Evolutionary conservation across 371 early-diverging fungal genomes (phyloP), one percentile per base, ranked within the genome.

Genomic region (Mucor plumbeus): DNA sequence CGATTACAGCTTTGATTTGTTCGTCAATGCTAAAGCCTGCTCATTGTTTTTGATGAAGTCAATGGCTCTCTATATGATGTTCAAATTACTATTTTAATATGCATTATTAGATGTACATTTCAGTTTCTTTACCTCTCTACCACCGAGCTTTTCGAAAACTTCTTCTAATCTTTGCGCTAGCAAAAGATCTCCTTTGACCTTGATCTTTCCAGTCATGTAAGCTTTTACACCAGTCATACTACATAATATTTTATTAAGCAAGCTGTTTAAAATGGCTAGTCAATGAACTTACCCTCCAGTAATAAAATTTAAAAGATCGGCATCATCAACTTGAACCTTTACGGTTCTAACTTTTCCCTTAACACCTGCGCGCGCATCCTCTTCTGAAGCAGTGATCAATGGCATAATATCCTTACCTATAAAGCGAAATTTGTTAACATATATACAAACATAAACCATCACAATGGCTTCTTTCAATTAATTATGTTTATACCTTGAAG

Each of bases 221-320:
- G 77, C 82, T 26, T 76, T 78, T 21, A 81, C 71, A 11, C 81
- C 81, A 19, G 76, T 77, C 72, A 81, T 64, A 8, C 81, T 80
- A 19, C 33, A 34, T n/a, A 4, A 13, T 13, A 54, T 38, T 38
- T 38, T 2, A 38, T 9, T 11, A 11, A 38, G 4, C 38, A 38
- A 0, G 38, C 11, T 11, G 5, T 38, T 38, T 7, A 10, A 19
- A 54, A 4, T 31, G 26, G 26, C 26, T 26, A 34, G 14, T 4
- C 44, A 14, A 6, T 10, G 34, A 33, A 33, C 34, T 60, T 75
- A 82, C 82, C 79, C 82, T 66, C 82, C 80, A 33, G 80, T 80
- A 35, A 82, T 74, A 61, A 79, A 79, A 47, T 80, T 79, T 17
- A 82, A 41, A 2, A 80, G 62, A 69, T 82, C 77, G 21, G 36